Evolutionary conservation across 2,329 filamentous ascomycete species (phyloP).

Genomic region (Colletotrichum sp.): DNA sequence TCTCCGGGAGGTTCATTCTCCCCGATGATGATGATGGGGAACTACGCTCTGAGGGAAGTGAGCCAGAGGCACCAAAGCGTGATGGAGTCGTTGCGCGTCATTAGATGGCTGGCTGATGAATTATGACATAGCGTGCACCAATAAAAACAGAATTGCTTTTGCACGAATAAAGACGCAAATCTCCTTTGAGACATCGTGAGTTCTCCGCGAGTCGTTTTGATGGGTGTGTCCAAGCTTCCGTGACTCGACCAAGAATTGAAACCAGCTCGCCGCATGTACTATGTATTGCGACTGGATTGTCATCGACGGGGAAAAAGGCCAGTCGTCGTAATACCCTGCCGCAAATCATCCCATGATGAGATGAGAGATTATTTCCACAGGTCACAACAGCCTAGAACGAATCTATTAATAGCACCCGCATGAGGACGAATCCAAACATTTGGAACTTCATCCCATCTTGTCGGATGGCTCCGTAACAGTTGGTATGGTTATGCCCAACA

Average conservation of each 20-base stretch:
- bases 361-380: neutral
- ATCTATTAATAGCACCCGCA: neutral
- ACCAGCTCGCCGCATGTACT: neutral
- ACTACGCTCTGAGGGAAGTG: conserved; percentile 1
- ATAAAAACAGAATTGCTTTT: neutral
- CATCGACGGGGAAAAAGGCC: neutral
- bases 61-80: conserved; percentile 9
- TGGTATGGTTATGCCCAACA: neutral
- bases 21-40: neutral
- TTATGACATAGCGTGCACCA: conserved; percentile 1
- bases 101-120: conserved; percentile 15
- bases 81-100: conserved; percentile 14
- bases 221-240: neutral
- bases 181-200: neutral
- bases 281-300: neutral
- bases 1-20: neutral
- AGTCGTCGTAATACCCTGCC: neutral
- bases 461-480: neutral
- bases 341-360: neutral
- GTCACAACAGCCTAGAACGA: neutral
- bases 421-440: neutral
- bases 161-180: neutral
- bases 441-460: neutral
- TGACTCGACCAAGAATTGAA: neutral
- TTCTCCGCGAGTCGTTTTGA: neutral